A percentile compares a stretch with the other conserved stretches of the same genome.
Evolutionary conservation across 805 yeast genomes (phyloP).

Genomic region (Barnettozyma pratensis): DNA sequence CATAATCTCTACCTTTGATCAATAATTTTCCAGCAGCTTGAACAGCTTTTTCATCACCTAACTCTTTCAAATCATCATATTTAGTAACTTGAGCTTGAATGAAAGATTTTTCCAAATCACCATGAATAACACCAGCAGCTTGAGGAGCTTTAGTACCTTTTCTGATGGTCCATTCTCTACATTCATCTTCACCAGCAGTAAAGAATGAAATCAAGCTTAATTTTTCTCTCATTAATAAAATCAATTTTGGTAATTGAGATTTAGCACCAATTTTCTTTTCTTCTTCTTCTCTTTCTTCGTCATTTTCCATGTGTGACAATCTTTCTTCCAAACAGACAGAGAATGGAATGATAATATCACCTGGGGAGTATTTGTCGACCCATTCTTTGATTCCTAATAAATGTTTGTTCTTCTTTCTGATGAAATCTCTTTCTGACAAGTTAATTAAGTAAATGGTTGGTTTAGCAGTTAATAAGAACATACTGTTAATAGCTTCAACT

Average conservation of each 20-base stretch:
- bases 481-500: slow-evolving; percentile 82
- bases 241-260: slow-evolving; percentile 82
- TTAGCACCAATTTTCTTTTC: slow-evolving; percentile 66
- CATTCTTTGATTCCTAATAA: slow-evolving; percentile 79
- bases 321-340: slow-evolving; percentile 90
- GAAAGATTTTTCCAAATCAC: slow-evolving; percentile 91
- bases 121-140: slow-evolving; percentile 97
- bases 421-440: slow-evolving; percentile 82
- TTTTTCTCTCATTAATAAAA: slow-evolving; percentile 80
- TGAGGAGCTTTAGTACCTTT: slow-evolving; percentile 92
- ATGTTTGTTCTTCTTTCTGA: slow-evolving; percentile 85
- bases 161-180: slow-evolving; percentile 97
- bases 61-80: slow-evolving; percentile 71
- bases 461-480: slow-evolving; percentile 89
- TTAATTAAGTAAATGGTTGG: slow-evolving; percentile 91
- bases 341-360: slow-evolving; percentile 87
- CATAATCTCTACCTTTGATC: slow-evolving; percentile 92
- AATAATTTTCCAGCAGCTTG: slow-evolving; percentile 84
- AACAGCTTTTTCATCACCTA: slow-evolving; percentile 75
- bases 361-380: slow-evolving; percentile 85
- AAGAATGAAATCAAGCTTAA: slow-evolving; percentile 87
- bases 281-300: slow-evolving; percentile 75
- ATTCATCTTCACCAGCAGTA: slow-evolving; percentile 95
- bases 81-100: slow-evolving; percentile 91
- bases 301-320: slow-evolving; percentile 80